These are phyloP conservation scores for Scheffersomyces lignosus DNA, from an alignment of 805 yeast species.

Conservation along the genomic window DNA sequence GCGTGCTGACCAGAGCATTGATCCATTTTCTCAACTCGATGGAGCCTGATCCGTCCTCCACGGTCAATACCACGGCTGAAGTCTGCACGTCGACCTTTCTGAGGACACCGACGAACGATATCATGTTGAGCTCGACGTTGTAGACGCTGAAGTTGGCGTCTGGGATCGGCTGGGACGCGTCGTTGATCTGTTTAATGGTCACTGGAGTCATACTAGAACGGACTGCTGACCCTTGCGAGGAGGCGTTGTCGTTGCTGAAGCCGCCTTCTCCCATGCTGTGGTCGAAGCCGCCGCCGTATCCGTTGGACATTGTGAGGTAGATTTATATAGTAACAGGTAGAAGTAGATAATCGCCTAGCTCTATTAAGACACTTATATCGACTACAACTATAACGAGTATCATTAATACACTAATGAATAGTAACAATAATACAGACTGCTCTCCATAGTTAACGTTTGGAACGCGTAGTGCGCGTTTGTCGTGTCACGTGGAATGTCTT, in stretches of 20 bases:
- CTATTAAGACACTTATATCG: no score
- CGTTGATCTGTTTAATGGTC: constrained; percentile 70
- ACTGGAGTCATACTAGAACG: constrained; percentile 52
- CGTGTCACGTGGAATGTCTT: no score
- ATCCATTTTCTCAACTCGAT: constrained; percentile 64
- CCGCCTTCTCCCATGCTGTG: constrained; percentile 18
- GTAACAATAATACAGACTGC: no score
- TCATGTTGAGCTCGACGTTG: constrained; percentile 61
- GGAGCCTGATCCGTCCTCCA: constrained; percentile 78
- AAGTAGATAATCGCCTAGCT: no score
- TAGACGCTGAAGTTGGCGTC: constrained; percentile 66
- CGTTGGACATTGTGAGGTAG: constrained; percentile 11
- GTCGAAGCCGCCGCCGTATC: constrained; percentile 24
- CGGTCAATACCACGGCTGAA: constrained; percentile 52
- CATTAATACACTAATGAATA: no score
- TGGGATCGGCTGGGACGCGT: constrained; percentile 58
- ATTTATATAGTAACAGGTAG: no score
- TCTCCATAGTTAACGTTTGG: no score
- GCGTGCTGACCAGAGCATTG: constrained; percentile 29
- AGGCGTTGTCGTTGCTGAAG: constrained; percentile 15
- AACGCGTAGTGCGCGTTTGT: no score
- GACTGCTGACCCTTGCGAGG: constrained; percentile 20
- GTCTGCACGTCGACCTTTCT: constrained; percentile 62
- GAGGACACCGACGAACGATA: constrained; percentile 68
- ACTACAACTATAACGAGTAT: no score